phyloP scores from a whole-genome alignment of 495 filamentous ascomycete species.

The Acidiella bohemica region DNA sequence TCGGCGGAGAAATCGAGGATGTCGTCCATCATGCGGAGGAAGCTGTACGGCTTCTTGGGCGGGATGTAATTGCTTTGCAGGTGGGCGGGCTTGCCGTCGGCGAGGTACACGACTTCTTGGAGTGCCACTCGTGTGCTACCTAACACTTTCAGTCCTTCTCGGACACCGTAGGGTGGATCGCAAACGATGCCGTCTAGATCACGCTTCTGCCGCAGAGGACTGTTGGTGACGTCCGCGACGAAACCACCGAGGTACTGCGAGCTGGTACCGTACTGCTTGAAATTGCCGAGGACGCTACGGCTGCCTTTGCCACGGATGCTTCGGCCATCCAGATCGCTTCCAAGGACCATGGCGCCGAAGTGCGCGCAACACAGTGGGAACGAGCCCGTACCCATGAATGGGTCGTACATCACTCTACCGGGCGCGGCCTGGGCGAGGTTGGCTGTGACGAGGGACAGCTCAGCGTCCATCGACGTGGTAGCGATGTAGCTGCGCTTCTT shows the following conservation, averaged over 20 bases:
- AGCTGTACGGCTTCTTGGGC: slow-evolving; percentile 83
- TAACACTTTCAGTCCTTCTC: slow-evolving; percentile 79
- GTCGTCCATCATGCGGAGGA: slow-evolving; percentile 76
- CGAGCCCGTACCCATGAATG: slow-evolving; percentile 87
- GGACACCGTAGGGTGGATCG: slow-evolving; percentile 94
- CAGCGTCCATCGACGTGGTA: slow-evolving; percentile 94
- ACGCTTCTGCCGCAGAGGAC: slow-evolving; percentile 48
- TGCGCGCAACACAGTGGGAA: slow-evolving; percentile 78
- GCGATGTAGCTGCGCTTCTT: slow-evolving; percentile 90
- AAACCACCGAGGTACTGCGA: slow-evolving; percentile 59
- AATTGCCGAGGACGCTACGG: slow-evolving; percentile 56
- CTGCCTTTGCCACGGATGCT: slow-evolving; percentile 58
- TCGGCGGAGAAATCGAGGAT: slow-evolving; percentile 68
- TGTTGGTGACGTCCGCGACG: slow-evolving; percentile 78
- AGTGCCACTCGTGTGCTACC: slow-evolving; percentile 54
- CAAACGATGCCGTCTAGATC: slow-evolving; percentile 88
- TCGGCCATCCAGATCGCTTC: slow-evolving; percentile 86
- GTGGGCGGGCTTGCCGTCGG: slow-evolving; percentile 57
- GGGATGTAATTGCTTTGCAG: slow-evolving; percentile 67
- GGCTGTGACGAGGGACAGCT: slow-evolving; percentile 78
- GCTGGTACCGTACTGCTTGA: slow-evolving; percentile 64
- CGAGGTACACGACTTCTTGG: slow-evolving; percentile 43
- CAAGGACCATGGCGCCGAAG: slow-evolving; percentile 68
- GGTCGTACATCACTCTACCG: slow-evolving; percentile 78
- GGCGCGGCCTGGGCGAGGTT: slow-evolving; percentile 76